phyloP scores from a whole-genome alignment of 2,329 filamentous ascomycete genomes.

The Lachnellula occidentalis region DNA sequence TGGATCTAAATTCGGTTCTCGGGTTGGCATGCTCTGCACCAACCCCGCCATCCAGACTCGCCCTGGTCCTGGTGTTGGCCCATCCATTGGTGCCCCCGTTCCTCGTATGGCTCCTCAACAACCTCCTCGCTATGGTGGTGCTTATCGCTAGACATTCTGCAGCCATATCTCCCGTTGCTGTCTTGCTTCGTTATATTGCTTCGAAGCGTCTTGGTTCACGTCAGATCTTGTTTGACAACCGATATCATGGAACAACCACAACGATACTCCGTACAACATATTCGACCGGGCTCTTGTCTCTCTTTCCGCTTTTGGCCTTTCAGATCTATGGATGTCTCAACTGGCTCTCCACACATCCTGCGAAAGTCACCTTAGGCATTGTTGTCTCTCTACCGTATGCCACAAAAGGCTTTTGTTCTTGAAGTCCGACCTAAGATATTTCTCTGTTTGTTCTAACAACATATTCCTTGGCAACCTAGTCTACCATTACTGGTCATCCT shows the following conservation, averaged over 20 bases:
- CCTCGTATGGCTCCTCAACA: constrained; percentile 48
- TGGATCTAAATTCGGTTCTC: constrained; percentile 96
- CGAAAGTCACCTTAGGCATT: constrained; percentile 28
- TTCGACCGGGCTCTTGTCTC: constrained; percentile 26
- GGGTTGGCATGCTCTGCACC: constrained; percentile 97
- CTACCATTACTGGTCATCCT: constrained; percentile 50
- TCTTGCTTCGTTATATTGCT: constrained; percentile 25
- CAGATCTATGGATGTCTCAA: constrained; percentile 31
- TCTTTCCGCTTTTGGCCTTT: constrained; percentile 30
- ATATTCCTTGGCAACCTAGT: constrained; percentile 32
- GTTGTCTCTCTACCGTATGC: constrained; percentile 22
- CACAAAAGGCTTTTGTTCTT: constrained; percentile 15
- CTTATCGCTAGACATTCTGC: constrained; percentile 47
- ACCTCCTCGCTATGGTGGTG: constrained; percentile 49
- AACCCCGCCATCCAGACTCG: constrained; percentile 87
- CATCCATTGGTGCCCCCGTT: constrained; percentile 46
- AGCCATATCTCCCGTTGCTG: constrained; percentile 9
- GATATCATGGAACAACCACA: constrained; percentile 27
- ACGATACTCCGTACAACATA: constrained; percentile 26
- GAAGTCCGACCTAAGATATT: constrained; percentile 27
- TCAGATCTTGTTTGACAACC: constrained; percentile 29
- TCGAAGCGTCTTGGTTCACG: constrained; percentile 24
- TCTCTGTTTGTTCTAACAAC: constrained; percentile 29
- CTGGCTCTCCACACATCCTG: constrained; percentile 28
- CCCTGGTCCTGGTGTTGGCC: constrained; percentile 75